A percentile compares a stretch with the other conserved stretches of the same genome.
Conservation (phyloP, 495 filamentous ascomycete species). For the Aspergillus heteromorphus region DNA sequence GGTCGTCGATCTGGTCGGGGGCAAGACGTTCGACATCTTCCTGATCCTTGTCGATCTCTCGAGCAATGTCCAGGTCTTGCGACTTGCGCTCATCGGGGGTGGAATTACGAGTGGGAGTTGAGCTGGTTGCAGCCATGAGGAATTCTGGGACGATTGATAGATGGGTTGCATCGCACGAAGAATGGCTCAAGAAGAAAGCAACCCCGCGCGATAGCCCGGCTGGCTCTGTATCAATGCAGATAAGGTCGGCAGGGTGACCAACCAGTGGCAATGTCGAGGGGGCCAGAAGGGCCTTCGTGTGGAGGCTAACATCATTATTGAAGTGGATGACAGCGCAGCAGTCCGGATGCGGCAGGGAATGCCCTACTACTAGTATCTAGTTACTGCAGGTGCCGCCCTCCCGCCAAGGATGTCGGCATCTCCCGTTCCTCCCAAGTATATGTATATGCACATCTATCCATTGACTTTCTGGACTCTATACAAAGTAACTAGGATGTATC, state of each 20-base stretch:
- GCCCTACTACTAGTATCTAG: background rate
- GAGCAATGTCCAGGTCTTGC: background rate
- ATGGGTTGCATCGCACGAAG: background rate
- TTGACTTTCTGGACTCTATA: too few relatives aligned
- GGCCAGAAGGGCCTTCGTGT: too few relatives aligned
- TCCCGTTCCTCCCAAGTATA: background rate
- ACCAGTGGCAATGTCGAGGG: background rate
- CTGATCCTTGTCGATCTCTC: background rate
- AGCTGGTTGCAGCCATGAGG: background rate
- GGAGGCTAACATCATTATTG: too few relatives aligned
- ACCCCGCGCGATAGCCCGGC: background rate
- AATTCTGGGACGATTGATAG: background rate
- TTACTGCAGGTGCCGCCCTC: background rate
- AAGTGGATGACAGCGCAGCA: too few relatives aligned
- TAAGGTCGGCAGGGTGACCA: background rate
- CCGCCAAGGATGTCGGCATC: background rate
- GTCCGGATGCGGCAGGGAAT: too few relatives aligned
- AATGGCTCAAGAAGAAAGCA: background rate
- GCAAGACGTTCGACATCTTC: constrained; percentile 10
- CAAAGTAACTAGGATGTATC: too few relatives aligned
- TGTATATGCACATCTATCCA: background rate
- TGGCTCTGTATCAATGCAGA: background rate
- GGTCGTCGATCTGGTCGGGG: constrained; percentile 46
- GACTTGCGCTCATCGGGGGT: background rate
- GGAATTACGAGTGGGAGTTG: background rate